Evolutionary conservation across 768 basidiomycete species (phyloP).

Genomic region (Calvatia gigantea): DNA sequence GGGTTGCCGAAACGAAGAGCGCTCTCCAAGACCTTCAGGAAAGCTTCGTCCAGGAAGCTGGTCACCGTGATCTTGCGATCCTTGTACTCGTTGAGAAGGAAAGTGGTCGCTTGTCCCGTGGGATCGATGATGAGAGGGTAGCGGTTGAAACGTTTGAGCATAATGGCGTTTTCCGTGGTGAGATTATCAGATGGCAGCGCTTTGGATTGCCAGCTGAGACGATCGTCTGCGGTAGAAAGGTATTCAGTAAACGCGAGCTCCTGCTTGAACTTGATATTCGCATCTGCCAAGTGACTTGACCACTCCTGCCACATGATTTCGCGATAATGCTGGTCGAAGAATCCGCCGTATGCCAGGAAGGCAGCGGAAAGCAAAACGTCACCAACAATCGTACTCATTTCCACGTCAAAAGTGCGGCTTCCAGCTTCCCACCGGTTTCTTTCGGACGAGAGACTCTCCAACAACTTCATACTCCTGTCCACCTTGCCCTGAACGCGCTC

Average conservation of each 20-base stretch:
- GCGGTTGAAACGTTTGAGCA: slow-evolving; percentile 96
- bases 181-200: slow-evolving; percentile 94
- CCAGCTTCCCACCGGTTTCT: slow-evolving; percentile 91
- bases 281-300: slow-evolving; percentile 84
- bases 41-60: slow-evolving; percentile 97
- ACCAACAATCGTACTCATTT: slow-evolving; percentile 98
- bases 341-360: slow-evolving; percentile 95
- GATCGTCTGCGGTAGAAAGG: slow-evolving; percentile 94
- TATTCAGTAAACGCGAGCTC: slow-evolving; percentile 95
- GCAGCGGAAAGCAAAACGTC: slow-evolving; percentile 95
- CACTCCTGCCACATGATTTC: slow-evolving; percentile 97
- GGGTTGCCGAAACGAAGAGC: slow-evolving; percentile 99
- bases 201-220: slow-evolving; percentile 93
- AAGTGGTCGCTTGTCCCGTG: slow-evolving; percentile 93
- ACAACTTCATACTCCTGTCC: slow-evolving; percentile 91
- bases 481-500: slow-evolving; percentile 96
- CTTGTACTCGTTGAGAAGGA: slow-evolving; percentile 91
- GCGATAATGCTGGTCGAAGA: slow-evolving; percentile 98
- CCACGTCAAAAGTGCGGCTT: slow-evolving; percentile 92
- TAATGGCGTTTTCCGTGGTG: slow-evolving; percentile 98
- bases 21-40: slow-evolving; percentile 97
- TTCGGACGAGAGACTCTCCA: slow-evolving; percentile 94
- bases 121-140: slow-evolving; percentile 98
- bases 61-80: slow-evolving; percentile 97
- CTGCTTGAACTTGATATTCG: slow-evolving; percentile 86